A percentile compares a stretch with the other conserved stretches of the same genome.
Conservation (phyloP, 495 filamentous ascomycete genomes). For the Xylaria curta region DNA sequence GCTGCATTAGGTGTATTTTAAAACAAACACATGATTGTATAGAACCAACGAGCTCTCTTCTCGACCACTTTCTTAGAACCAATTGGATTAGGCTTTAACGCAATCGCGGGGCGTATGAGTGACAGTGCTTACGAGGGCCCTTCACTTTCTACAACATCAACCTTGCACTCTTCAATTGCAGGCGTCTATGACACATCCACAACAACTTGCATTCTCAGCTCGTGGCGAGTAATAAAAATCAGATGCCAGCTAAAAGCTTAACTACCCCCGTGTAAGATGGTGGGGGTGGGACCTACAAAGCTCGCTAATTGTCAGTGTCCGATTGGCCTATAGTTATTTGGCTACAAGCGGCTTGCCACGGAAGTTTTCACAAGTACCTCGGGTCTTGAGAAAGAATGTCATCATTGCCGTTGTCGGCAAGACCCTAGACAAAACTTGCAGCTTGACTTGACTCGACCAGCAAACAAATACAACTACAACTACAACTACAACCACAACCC, state of each 20-base stretch:
- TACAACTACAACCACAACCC: background rate
- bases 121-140: background rate
- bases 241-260: background rate
- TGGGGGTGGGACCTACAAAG: background rate
- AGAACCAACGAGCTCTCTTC: slow-evolving; percentile 30
- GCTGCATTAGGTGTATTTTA: background rate
- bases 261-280: background rate
- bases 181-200: background rate
- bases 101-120: background rate
- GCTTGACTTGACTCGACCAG: background rate
- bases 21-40: background rate
- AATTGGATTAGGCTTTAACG: slow-evolving; percentile 28
- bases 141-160: background rate
- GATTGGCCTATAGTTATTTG: slow-evolving; percentile 14
- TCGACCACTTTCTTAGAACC: slow-evolving; percentile 25
- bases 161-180: background rate
- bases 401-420: slow-evolving; percentile 23
- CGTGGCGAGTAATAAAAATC: background rate
- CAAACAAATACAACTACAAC: background rate
- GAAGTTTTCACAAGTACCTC: slow-evolving; percentile 7
- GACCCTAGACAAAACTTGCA: slow-evolving; percentile 6
- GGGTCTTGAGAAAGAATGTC: slow-evolving; percentile 20
- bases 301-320: slow-evolving; percentile 9
- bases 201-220: background rate
- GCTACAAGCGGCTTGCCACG: slow-evolving; percentile 14